Conservation (phyloP, 345 rosid species). For the Linum tenue region DNA sequence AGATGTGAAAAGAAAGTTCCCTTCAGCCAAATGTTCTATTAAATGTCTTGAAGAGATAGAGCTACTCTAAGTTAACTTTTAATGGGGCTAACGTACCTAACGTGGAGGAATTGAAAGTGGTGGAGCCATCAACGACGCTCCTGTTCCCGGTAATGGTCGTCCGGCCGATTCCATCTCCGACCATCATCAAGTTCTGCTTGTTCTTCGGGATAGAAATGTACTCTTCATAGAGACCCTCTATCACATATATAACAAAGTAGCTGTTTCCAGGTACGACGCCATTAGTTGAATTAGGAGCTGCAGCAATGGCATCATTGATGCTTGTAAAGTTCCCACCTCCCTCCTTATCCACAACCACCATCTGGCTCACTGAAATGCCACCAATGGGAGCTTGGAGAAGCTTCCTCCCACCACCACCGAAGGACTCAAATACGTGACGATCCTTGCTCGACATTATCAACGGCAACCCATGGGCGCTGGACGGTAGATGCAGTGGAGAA, state of each 20-base stretch:
- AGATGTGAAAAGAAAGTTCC: background rate
- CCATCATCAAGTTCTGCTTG: constrained; percentile 19
- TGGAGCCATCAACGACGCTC: constrained; percentile 14
- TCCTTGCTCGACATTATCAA: background rate
- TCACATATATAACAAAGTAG: constrained; percentile 17
- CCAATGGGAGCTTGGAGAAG: background rate
- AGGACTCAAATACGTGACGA: background rate
- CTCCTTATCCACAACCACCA: background rate
- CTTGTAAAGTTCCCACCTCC: constrained; percentile 2
- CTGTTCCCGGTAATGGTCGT: constrained; percentile 16
- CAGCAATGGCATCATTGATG: constrained; percentile 1
- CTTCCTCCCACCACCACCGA: background rate
- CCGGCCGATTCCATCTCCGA: constrained; percentile 27
- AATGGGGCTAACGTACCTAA: constrained; percentile 14
- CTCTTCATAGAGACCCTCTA: constrained; percentile 18
- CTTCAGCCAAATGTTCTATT: background rate
- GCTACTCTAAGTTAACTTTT: background rate
- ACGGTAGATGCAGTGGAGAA: no score
- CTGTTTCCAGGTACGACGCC: background rate
- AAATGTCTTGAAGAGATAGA: background rate
- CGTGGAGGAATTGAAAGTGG: constrained; percentile 19
- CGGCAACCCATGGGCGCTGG: background rate
- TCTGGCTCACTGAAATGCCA: background rate
- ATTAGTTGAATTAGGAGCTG: background rate
- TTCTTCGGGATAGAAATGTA: constrained; percentile 13